Base-by-base conservation (phyloP, 2,329 filamentous ascomycete genomes). In the Epichloe sp. region DNA sequence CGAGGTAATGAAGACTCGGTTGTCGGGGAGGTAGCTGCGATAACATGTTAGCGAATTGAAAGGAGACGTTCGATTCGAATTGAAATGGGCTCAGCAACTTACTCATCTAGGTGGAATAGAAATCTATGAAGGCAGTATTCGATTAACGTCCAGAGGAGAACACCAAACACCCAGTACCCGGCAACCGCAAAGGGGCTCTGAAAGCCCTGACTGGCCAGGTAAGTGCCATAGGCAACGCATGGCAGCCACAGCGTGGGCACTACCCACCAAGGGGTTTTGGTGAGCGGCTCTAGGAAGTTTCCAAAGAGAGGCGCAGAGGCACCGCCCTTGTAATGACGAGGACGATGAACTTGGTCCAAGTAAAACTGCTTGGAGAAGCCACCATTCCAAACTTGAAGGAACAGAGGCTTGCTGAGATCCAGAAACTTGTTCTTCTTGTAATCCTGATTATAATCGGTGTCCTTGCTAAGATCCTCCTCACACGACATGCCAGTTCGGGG, bases 251-350 rank as follows among this genome's bases (percentile, higher is more conserved):
- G 54, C 0, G 75, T 75, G 3, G 93, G 93, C 11, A 98, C 77
- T 44, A 95, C 67, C 81, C 85, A 98, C 93, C 93, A 98, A 1
- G 93, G 80, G 2, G 93, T 98, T 75, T 90, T 86, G 67, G 84
- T 90, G 53, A 98, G 72, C n/a, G 93, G 93, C 71, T 98, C 93
- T n/a, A 98, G 74, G 66, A 98, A 95, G 71, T 98, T 97, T 54
- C 93, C 93, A 68, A 98, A 98, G 23, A 98, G 71, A 19, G 93
- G 93, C 38, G 93, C 93, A 6, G 89, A 96, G 55, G 82, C 82
- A 53, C 93, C 93, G 57, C 91, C 91, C 65, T 83, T 94, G 76
- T 97, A 98, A 68, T 98, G 91, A 53, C 93, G 83, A 17, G 93
- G 93, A 44, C 93, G 84, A 66, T 98, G 93, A 49, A 98, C 87